A percentile compares a stretch with the other conserved stretches of the same genome.
Conservation (phyloP, 2,329 filamentous ascomycete genomes). For the Aspergillus texensis region DNA sequence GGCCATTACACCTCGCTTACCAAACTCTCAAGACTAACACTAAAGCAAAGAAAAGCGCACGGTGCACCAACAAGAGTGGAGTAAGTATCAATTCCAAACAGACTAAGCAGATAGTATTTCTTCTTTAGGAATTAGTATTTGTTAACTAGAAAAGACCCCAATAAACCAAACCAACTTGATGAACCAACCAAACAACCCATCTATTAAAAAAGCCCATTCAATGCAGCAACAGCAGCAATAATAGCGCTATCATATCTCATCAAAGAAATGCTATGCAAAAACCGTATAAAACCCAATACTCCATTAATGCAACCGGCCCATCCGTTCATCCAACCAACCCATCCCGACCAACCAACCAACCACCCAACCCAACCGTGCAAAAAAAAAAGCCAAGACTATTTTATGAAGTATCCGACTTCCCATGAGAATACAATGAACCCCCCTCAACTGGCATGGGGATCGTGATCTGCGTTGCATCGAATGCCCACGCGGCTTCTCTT, state of each 20-base stretch:
- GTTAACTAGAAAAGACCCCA: not conserved
- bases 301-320: conserved; percentile 16
- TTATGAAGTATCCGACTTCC: conserved; percentile 19
- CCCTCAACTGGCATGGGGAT: conserved; percentile 33
- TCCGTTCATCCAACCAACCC: not conserved
- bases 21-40: too few species aligned
- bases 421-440: conserved; percentile 29
- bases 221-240: conserved; percentile 3
- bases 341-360: conserved; percentile 9
- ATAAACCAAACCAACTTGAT: not conserved
- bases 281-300: not conserved
- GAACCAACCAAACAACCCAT: not conserved
- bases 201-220: not conserved
- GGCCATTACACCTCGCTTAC: too few species aligned
- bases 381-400: not conserved
- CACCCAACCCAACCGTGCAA: not conserved
- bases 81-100: not conserved
- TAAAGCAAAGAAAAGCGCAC: too few species aligned
- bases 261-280: not conserved
- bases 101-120: not conserved
- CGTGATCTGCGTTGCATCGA: conserved; percentile 37
- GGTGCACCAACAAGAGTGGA: not conserved
- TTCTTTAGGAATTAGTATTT: not conserved
- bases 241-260: conserved; percentile 6
- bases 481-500: conserved; percentile 38